Base-by-base conservation (phyloP, 2,329 filamentous ascomycete genomes). In the Penicillium verrucosum region DNA sequence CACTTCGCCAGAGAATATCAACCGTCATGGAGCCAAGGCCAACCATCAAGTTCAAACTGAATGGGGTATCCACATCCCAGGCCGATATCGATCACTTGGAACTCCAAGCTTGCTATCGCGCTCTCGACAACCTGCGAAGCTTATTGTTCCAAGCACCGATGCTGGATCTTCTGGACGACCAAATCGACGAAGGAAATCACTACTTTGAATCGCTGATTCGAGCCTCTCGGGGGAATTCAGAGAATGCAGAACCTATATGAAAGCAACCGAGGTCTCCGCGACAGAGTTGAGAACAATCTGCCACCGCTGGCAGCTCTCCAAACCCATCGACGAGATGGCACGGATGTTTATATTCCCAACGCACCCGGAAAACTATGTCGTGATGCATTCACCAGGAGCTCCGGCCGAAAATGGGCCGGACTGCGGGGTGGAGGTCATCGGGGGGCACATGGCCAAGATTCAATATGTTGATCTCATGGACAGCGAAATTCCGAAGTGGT, bases 391-490 rank as follows among this genome's bases (percentile, higher is more conserved):
- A 5, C 16, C 48, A 41, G 48, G 14, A 25, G 41, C 41, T 12
- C 27, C n/a, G 3, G 8, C 27, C 4, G 18, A 23, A 18, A 34
- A 23, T 46, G 40, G 40, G 5, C 46, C 47, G 12, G 47, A 51
- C 16, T 51, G 47, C 2, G 48, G 36, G 16, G 47, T 56, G 34
- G 34, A 56, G 41, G n/a, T 56, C 41, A 56, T 56, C 11, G 54
- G 54, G 21, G 41, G 23, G 2, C 54, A 56, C 14, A 56, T 56
- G 30, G 54, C 54, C 36, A 51, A 52, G 25, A 4, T 56, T 29
- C 48, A 12, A 40, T 51, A 29, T 52, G 32, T 46, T 5, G 36
- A 42, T 51, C 29, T 51, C 18, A 38, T 21, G 16, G 23, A n/a
- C 8, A 8, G 27, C 10, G 18, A 34, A 7, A 40, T 56, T 7